These are phyloP conservation scores for Nitzschia palea DNA, from an alignment of 108 stramenopile genomes.

Conservation along the genomic window DNA sequence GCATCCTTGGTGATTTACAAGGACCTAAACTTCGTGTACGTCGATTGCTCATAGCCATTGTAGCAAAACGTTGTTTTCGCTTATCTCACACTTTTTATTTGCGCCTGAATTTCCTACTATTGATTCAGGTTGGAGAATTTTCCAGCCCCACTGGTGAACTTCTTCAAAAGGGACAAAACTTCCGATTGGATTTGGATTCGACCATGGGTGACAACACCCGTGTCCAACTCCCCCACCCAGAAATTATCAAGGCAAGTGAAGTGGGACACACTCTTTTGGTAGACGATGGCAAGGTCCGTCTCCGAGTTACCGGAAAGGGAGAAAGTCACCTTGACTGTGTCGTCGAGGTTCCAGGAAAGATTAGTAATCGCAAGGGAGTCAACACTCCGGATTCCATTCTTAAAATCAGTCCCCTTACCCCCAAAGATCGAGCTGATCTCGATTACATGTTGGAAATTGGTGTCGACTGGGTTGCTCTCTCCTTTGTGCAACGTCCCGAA, in stretches of 20 bases:
- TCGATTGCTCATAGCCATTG: too few species aligned
- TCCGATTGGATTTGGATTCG: constrained; percentile 88
- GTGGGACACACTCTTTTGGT: constrained; percentile 89
- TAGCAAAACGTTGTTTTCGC: not conserved
- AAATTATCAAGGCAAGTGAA: constrained; percentile 88
- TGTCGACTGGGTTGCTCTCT: constrained; percentile 96
- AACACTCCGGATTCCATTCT: constrained; percentile 93
- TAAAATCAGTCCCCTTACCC: constrained; percentile 89
- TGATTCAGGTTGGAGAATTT: constrained; percentile 72
- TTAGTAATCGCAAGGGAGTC: constrained; percentile 92
- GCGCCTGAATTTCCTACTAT: not conserved
- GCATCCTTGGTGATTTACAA: constrained; percentile 92
- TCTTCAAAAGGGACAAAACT: constrained; percentile 77
- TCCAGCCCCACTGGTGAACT: constrained; percentile 68
- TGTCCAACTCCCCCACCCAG: constrained; percentile 92
- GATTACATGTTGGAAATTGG: constrained; percentile 68
- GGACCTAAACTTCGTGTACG: constrained; percentile 91
- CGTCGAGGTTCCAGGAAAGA: constrained; percentile 87
- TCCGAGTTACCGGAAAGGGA: constrained; percentile 79
- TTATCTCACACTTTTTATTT: not conserved
- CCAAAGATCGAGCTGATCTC: constrained; percentile 90
- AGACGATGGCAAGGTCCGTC: constrained; percentile 95
- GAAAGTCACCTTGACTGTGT: constrained; percentile 81
- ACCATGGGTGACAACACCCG: constrained; percentile 81
- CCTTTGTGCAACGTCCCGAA: constrained; percentile 90